These are phyloP conservation scores for Fusarium caatingaense DNA, from an alignment of 2,329 filamentous ascomycete species.

Conservation along the genomic window DNA sequence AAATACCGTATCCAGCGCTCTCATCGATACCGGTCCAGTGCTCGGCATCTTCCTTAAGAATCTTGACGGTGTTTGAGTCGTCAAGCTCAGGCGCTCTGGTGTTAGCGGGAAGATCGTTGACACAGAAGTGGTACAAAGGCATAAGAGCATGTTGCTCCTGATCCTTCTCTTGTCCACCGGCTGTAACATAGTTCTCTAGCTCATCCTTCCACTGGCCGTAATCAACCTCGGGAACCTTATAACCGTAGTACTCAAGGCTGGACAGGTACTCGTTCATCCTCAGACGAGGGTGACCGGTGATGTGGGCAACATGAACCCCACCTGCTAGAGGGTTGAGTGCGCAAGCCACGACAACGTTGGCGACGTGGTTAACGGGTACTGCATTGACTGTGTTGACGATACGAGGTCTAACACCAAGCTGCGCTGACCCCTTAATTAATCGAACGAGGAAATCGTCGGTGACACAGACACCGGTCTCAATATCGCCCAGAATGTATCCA, in stretches of 20 bases:
- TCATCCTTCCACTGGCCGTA: constrained; percentile 69
- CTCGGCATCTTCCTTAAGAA: constrained; percentile 71
- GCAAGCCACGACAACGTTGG: constrained; percentile 82
- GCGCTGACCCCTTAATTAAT: constrained; percentile 87
- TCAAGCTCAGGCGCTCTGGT: constrained; percentile 28
- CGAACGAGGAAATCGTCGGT: constrained; percentile 93
- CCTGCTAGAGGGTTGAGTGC: constrained; percentile 69
- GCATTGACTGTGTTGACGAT: constrained; percentile 91
- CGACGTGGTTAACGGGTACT: constrained; percentile 87
- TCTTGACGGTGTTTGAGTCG: constrained; percentile 67
- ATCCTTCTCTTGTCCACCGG: constrained; percentile 40
- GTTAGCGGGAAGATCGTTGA: constrained; percentile 26
- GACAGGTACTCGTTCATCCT: constrained; percentile 82
- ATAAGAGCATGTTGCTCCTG: constrained; percentile 33
- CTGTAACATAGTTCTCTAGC: constrained; percentile 14
- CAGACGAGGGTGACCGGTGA: constrained; percentile 82
- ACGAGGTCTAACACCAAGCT: constrained; percentile 77
- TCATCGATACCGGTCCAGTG: constrained; percentile 69
- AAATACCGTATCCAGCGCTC: constrained; percentile 57
- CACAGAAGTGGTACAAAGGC: constrained; percentile 22
- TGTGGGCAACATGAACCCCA: constrained; percentile 71
- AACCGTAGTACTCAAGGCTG: constrained; percentile 78
- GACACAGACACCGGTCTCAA: constrained; percentile 75
- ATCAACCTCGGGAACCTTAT: constrained; percentile 63
- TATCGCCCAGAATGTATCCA: constrained; percentile 85